These are phyloP conservation scores for Microbotryum lychnidis-dioicae DNA, from an alignment of 1,284 basidiomycete genomes.

Conservation along the genomic window DNA sequence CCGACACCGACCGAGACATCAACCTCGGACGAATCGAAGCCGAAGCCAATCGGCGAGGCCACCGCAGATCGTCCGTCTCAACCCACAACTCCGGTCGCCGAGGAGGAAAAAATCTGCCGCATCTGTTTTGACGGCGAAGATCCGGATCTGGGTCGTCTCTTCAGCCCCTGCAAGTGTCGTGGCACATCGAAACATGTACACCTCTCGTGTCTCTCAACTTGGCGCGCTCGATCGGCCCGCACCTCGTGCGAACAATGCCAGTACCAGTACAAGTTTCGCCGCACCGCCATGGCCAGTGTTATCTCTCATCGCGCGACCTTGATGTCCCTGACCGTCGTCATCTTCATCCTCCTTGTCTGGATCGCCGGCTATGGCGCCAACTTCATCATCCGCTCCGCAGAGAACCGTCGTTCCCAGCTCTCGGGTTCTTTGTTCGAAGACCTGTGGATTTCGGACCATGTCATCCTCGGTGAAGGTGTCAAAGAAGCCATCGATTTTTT, in stretches of 20 bases:
- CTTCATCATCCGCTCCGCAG: constrained; percentile 14
- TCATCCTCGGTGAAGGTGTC: constrained; percentile 24
- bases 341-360: constrained; percentile 16
- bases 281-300: constrained; percentile 6
- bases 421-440: constrained; percentile 12
- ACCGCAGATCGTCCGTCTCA: too few relatives aligned
- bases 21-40: too few relatives aligned
- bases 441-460: constrained; percentile 20
- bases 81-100: neutral
- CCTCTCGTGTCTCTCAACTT: constrained; percentile 13
- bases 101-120: constrained; percentile 12
- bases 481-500: constrained; percentile 25
- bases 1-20: too few relatives aligned
- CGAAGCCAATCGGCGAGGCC: too few relatives aligned
- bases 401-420: neutral
- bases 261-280: constrained; percentile 15
- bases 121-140: constrained; percentile 27
- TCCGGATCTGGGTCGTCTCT: constrained; percentile 13
- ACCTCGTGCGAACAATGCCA: constrained; percentile 7
- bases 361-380: constrained; percentile 26
- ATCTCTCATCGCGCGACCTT: constrained; percentile 14
- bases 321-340: constrained; percentile 5
- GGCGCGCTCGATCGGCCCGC: constrained; percentile 11
- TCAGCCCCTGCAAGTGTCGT: constrained; percentile 17
- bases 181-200: constrained; percentile 23